Conservation (phyloP, 805 yeast genomes). For the Blastobotrys parvus region DNA sequence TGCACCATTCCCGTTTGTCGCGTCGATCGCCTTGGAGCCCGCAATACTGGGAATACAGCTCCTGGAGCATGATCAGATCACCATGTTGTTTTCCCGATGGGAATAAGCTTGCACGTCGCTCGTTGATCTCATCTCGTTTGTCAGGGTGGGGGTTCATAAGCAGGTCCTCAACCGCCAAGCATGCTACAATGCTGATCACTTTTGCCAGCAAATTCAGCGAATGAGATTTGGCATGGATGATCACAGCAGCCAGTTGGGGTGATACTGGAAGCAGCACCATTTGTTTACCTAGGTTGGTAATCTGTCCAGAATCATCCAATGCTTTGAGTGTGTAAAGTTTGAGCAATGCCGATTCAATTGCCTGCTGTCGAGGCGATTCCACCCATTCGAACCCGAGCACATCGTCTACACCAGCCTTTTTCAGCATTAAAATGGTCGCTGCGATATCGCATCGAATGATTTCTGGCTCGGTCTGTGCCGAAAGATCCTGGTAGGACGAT, state of each 20-base stretch:
- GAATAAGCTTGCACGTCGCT: conserved; percentile 58
- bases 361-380: conserved; percentile 76
- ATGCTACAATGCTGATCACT: conserved; percentile 83
- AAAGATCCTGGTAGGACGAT: conserved; percentile 50
- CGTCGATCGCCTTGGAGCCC: conserved; percentile 23
- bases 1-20: conserved; percentile 78
- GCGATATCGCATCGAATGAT: conserved; percentile 80
- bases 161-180: conserved; percentile 87
- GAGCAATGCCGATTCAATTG: conserved; percentile 67
- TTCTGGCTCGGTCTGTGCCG: conserved; percentile 86
- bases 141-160: conserved; percentile 74
- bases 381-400: conserved; percentile 82
- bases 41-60: conserved; percentile 52
- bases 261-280: conserved; percentile 87
- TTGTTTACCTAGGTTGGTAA: conserved; percentile 71
- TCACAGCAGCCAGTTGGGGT: conserved; percentile 85
- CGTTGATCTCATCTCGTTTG: conserved; percentile 75
- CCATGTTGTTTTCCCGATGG: conserved; percentile 69
- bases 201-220: conserved; percentile 39
- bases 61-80: conserved; percentile 76
- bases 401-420: conserved; percentile 75
- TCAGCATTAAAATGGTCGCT: conserved; percentile 75
- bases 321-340: conserved; percentile 77
- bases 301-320: conserved; percentile 61
- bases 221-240: conserved; percentile 52